Evolutionary conservation across 305 asterid genomes (phyloP), one percentile per base, ranked within the genome.

Genomic region (Fraxinus dipetala): DNA sequence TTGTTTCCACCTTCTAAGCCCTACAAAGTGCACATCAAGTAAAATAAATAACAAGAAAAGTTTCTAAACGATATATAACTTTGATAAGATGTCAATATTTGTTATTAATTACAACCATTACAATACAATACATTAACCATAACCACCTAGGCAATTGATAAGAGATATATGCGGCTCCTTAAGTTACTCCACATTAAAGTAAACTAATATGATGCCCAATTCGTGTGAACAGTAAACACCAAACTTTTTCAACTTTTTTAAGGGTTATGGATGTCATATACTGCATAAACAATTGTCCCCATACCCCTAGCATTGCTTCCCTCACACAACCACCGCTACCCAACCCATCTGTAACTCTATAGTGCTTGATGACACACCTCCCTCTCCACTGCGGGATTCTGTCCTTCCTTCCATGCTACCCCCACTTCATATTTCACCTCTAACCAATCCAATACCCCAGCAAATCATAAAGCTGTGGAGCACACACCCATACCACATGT

Each of bases 1-100:
- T 81, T 73, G 28, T 75, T 81, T 80, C 82, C 85, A 65, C 90
- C 91, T 82, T 89, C 91, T 80, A 82, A 75, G 78, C 78, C 87
- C 98, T 94, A 85, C 81, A 79, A 75, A 77, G 78, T 38, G 43
- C 61, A 82, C 84, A 80, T 51, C 63, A 28, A 75, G 54, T 48
- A 34, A 67, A 79, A 77, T 75, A 51, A 81, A 69, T 76, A 77
- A 79, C 31, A 76, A 72, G 80, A 61, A 18, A 76, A 76, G 56
- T 81, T 69, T 63, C 73, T 35, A 83, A 34, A 51, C 45, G 11
- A n/a, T 74, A 65, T 61, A 51, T 32, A 56, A 78, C 48, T 80
- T 32, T n/a, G 35, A 79, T 51, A 65, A 77, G 63, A 54, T 40
- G 26, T 61, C 69, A 61, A 82, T 35, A 30, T n/a, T 45, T 69